Evolutionary conservation across 805 yeast species (phyloP).

Genomic region (Yamadazyma akitaensis): DNA sequence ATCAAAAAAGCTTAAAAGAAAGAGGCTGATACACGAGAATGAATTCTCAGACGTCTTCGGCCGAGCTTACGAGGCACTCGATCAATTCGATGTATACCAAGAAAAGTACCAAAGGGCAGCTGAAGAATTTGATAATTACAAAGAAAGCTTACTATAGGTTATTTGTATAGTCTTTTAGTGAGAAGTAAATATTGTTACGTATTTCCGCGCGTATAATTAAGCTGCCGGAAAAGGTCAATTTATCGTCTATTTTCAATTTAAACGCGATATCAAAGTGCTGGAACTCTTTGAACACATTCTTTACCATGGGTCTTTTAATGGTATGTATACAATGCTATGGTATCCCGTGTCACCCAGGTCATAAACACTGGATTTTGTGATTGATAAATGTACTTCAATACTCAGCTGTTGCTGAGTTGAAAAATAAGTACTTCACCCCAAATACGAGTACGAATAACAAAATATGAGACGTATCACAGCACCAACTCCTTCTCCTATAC

Average conservation of each 20-base stretch:
- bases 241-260: slow-evolving; percentile 7
- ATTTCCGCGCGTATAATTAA: background rate
- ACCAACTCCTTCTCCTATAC: background rate
- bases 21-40: background rate
- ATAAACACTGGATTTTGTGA: too few relatives aligned
- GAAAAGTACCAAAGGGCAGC: background rate
- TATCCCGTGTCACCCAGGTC: background rate
- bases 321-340: slow-evolving; percentile 8
- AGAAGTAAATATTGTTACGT: too few relatives aligned
- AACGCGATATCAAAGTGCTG: slow-evolving; percentile 2
- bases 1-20: background rate
- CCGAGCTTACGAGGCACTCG: background rate
- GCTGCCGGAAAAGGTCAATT: slow-evolving; percentile 3
- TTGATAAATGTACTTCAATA: too few relatives aligned
- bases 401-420: too few relatives aligned
- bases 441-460: too few relatives aligned
- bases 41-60: background rate
- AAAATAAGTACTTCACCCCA: too few relatives aligned
- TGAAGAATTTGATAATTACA: background rate
- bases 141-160: background rate
- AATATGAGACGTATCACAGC: too few relatives aligned
- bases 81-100: background rate
- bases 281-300: slow-evolving; percentile 1
- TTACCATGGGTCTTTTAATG: slow-evolving; percentile 13
- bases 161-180: background rate